Evolutionary conservation across 345 rosid species (phyloP).

Genomic region (Sonneratia alba): DNA sequence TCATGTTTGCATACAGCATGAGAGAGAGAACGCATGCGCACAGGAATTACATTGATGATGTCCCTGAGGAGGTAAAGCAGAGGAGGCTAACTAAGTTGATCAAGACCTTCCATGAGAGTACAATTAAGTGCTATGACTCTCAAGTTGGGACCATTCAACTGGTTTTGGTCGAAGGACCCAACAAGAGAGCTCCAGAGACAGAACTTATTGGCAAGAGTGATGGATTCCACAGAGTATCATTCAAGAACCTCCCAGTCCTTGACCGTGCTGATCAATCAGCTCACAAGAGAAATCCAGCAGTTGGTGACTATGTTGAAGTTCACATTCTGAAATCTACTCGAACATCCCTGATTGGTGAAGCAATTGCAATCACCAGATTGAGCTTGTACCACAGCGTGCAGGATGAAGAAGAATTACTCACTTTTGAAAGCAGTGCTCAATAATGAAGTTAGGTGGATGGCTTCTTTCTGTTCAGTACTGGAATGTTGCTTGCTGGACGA

Average conservation of each 20-base stretch:
- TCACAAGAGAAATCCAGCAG: conserved; percentile 36
- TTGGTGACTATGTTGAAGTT: conserved; percentile 81
- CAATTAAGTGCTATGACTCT: conserved; percentile 61
- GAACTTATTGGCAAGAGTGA: conserved; percentile 86
- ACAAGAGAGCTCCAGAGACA: conserved; percentile 77
- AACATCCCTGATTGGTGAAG: conserved; percentile 73
- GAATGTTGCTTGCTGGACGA: background rate
- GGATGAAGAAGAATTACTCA: conserved; percentile 18
- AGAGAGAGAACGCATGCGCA: conserved; percentile 91
- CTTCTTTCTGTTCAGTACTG: background rate
- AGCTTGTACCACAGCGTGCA: conserved; percentile 35
- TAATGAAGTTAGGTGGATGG: background rate
- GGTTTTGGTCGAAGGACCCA: conserved; percentile 82
- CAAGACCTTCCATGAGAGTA: conserved; percentile 64
- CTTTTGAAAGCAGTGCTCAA: background rate
- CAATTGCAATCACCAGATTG: conserved; percentile 63
- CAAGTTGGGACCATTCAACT: conserved; percentile 68
- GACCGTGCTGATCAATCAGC: conserved; percentile 19
- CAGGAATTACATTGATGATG: conserved; percentile 58
- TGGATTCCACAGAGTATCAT: conserved; percentile 70
- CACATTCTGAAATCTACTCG: conserved; percentile 49
- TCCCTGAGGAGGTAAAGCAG: conserved; percentile 77
- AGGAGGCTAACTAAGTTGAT: conserved; percentile 80
- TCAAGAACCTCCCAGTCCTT: conserved; percentile 34
- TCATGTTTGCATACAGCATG: conserved; percentile 98